These are phyloP conservation scores for Geosmithia flava DNA, from an alignment of 2,329 filamentous ascomycete genomes.

Conservation along the genomic window DNA sequence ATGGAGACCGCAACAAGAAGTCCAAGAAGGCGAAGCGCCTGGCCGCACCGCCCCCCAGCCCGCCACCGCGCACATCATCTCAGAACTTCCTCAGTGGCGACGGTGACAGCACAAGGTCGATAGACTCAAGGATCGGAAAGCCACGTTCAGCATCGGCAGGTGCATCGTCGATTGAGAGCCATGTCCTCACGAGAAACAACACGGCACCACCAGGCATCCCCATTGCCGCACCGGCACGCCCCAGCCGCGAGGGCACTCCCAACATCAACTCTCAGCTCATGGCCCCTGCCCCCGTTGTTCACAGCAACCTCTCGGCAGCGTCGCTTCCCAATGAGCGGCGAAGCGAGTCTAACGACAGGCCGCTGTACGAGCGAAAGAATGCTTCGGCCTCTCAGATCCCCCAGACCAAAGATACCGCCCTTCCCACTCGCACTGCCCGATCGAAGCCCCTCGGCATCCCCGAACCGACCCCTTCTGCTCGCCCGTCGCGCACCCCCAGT, in stretches of 20 bases:
- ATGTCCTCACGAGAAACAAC: not conserved
- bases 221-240: constrained; percentile 26
- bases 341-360: constrained; percentile 21
- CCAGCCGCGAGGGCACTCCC: constrained; percentile 57
- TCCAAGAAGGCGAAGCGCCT: constrained; percentile 29
- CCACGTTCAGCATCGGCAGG: constrained; percentile 17
- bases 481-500: constrained; percentile 31
- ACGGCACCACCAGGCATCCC: not conserved
- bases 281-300: constrained; percentile 42
- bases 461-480: constrained; percentile 5
- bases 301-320: constrained; percentile 43
- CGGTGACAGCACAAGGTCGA: constrained; percentile 16
- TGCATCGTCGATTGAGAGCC: constrained; percentile 3
- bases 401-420: not conserved
- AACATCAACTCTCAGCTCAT: constrained; percentile 45
- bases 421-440: not conserved
- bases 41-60: constrained; percentile 42
- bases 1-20: constrained; percentile 26
- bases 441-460: constrained; percentile 8
- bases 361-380: constrained; percentile 15
- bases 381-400: constrained; percentile 18
- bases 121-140: constrained; percentile 10
- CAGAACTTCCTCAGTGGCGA: constrained; percentile 32
- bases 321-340: constrained; percentile 32
- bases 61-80: constrained; percentile 50